These are phyloP conservation scores for Ascochyta viciae-villosae DNA, from an alignment of 2,329 filamentous ascomycete genomes.

Conservation along the genomic window DNA sequence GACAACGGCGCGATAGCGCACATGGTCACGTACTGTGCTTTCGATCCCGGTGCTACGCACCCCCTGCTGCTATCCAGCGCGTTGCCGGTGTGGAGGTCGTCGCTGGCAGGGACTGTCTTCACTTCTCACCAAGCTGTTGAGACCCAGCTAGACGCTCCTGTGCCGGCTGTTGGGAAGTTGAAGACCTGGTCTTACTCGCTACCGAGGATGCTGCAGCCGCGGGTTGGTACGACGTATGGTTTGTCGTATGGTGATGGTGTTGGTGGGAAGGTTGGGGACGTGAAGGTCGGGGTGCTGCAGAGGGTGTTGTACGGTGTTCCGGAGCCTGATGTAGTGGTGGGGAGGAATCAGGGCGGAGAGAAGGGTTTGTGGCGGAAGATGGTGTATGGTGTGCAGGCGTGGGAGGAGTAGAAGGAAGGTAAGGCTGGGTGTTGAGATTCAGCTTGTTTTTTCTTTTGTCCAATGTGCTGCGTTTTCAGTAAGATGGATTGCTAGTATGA, in stretches of 20 bases:
- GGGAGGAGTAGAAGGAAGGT: background rate
- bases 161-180: background rate
- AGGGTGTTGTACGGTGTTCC: conserved; percentile 12
- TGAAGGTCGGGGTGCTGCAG: background rate
- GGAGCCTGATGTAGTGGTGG: conserved; percentile 8
- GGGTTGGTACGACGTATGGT: conserved; percentile 22
- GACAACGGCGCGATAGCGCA: background rate
- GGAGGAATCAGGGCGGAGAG: background rate
- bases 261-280: background rate
- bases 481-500: background rate
- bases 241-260: background rate
- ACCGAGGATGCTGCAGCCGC: conserved; percentile 15
- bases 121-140: background rate
- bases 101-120: background rate
- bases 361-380: background rate
- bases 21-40: conserved; percentile 14
- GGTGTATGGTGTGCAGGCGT: background rate
- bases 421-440: background rate
- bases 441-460: background rate
- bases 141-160: background rate
- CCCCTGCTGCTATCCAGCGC: conserved; percentile 5
- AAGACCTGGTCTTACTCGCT: conserved; percentile 10
- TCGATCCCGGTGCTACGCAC: conserved; percentile 14
- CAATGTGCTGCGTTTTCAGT: background rate
- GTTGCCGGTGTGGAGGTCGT: background rate